phyloP scores from a whole-genome alignment of 208 protist species.

The Trypanosoma lewisi region DNA sequence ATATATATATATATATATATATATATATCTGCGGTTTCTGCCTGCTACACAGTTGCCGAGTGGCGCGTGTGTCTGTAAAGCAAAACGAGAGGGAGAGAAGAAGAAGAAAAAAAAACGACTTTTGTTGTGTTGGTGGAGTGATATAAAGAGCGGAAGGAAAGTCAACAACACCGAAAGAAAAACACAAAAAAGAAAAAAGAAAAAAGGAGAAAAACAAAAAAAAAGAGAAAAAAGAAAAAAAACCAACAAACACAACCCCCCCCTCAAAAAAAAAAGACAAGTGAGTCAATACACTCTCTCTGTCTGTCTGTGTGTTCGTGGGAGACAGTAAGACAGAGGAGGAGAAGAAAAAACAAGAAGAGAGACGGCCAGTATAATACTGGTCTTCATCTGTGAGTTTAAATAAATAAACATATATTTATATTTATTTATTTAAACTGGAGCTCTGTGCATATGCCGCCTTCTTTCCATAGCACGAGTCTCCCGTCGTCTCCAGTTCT shows the following conservation, averaged over 20 bases:
- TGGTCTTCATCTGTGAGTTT: neutral
- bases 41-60: too few species aligned
- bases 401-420: conserved; percentile 2
- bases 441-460: neutral
- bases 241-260: too few species aligned
- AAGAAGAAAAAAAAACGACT: neutral
- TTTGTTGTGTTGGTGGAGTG: too few species aligned
- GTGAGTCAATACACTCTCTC: too few species aligned
- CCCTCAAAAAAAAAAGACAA: too few species aligned
- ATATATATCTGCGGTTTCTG: too few species aligned
- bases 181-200: conserved; percentile 7
- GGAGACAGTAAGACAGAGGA: too few species aligned
- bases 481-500: neutral
- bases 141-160: neutral
- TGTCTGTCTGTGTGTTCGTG: too few species aligned
- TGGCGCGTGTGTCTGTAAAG: too few species aligned
- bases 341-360: neutral
- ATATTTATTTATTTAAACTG: conserved; percentile 1
- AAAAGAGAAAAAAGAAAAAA: neutral
- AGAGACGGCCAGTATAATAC: neutral
- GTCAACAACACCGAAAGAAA: conserved; percentile 8
- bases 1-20: too few species aligned
- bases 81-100: neutral
- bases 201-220: neutral
- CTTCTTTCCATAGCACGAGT: neutral